Conservation (phyloP, 306 rosid species). For the Alnus glutinosa region DNA sequence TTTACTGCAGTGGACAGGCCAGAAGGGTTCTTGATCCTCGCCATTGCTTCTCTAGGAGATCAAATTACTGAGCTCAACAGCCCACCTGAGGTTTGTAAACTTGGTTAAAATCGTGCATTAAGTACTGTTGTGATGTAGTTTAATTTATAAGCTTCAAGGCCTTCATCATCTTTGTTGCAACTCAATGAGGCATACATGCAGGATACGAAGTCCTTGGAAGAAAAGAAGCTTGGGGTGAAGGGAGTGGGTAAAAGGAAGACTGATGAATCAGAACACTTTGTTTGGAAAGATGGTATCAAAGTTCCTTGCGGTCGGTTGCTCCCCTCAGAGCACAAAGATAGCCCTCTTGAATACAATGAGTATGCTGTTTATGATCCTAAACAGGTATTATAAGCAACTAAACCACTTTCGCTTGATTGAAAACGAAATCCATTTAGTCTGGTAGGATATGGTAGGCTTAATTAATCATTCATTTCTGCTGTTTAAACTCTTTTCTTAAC, state of each 20-base stretch:
- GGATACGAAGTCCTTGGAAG: slow-evolving; percentile 65
- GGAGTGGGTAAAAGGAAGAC: slow-evolving; percentile 73
- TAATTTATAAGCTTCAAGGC: not conserved
- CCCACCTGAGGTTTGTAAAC: slow-evolving; percentile 51
- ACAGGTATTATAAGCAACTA: slow-evolving; percentile 41
- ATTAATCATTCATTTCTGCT: too few relatives aligned
- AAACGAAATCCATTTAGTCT: too few relatives aligned
- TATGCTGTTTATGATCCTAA: slow-evolving; percentile 74
- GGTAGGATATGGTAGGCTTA: too few relatives aligned
- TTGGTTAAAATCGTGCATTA: not conserved
- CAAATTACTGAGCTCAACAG: slow-evolving; percentile 43
- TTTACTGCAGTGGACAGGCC: slow-evolving; percentile 82
- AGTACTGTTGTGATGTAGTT: too few relatives aligned
- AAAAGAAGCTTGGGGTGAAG: slow-evolving; percentile 65
- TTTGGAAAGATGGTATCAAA: slow-evolving; percentile 77
- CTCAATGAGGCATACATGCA: slow-evolving; percentile 16
- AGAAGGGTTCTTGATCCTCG: slow-evolving; percentile 85
- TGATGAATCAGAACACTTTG: slow-evolving; percentile 70
- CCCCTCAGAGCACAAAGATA: slow-evolving; percentile 61
- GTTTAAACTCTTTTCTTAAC: too few relatives aligned
- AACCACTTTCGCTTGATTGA: not conserved
- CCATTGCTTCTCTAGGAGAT: slow-evolving; percentile 75
- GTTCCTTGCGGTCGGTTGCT: slow-evolving; percentile 75
- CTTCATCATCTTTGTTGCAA: not conserved
- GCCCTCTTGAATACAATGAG: slow-evolving; percentile 72